Percentiles rank a stretch among this genome's conserved stretches.
Evolutionary conservation across 495 filamentous ascomycete species (phyloP).

Genomic region (Talaromyces trachyspermus): DNA sequence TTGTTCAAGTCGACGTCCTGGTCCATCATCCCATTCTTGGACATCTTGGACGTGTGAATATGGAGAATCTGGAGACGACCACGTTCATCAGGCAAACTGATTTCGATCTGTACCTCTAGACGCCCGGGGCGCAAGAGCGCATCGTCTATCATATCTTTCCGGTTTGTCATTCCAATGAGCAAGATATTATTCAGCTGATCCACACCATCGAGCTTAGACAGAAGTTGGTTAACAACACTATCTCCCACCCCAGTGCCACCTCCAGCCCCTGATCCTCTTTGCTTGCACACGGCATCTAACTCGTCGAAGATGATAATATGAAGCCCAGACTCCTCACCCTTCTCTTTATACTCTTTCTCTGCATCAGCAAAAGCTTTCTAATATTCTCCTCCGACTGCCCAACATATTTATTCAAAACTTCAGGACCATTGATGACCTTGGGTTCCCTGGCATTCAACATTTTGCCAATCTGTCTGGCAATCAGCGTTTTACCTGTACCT

Average conservation of each 20-base stretch:
- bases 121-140: conserved; percentile 89
- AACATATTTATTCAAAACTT: conserved; percentile 98
- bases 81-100: conserved; percentile 83
- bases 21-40: conserved; percentile 71
- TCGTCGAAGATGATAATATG: conserved; percentile 99
- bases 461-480: conserved; percentile 95
- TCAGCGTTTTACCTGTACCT: conserved; percentile 95
- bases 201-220: conserved; percentile 96
- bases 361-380: conserved; percentile 96
- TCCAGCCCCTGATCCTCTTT: conserved; percentile 81
- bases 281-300: conserved; percentile 96
- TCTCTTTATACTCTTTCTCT: conserved; percentile 97
- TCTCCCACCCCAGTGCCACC: conserved; percentile 95
- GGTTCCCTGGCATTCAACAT: conserved; percentile 95
- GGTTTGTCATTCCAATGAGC: conserved; percentile 98
- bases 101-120: conserved; percentile 96
- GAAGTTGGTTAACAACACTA: conserved; percentile 95
- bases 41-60: conserved; percentile 93
- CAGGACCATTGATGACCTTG: conserved; percentile 96
- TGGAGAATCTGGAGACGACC: conserved; percentile 89
- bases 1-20: conserved; percentile 72
- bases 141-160: conserved; percentile 99
- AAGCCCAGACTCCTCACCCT: conserved; percentile 88
- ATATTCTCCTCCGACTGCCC: conserved; percentile 98
- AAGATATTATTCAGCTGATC: conserved; percentile 99